Evolutionary conservation across 768 basidiomycete genomes (phyloP).

Genomic region (Trametopsis cervina): DNA sequence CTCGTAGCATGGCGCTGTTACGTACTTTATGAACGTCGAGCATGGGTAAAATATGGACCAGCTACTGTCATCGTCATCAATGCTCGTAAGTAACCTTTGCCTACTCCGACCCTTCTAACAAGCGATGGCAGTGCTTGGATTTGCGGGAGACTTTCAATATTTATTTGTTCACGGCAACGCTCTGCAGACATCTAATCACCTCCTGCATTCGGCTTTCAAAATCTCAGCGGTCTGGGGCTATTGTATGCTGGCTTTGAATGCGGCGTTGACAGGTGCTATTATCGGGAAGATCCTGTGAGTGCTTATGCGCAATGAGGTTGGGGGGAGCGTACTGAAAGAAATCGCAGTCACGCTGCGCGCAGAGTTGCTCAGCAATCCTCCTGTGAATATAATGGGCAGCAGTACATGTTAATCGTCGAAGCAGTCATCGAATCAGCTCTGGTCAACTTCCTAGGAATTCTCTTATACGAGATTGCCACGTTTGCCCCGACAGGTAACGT

Average conservation of each 20-base stretch:
- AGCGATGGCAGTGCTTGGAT: conserved; percentile 16
- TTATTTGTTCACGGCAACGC: conserved; percentile 10
- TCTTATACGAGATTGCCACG: conserved; percentile 17
- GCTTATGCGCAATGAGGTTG: background rate
- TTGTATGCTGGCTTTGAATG: conserved; percentile 19
- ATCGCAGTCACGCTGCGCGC: background rate
- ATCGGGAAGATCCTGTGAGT: conserved; percentile 17
- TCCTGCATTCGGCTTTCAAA: conserved; percentile 13
- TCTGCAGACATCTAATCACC: conserved; percentile 13
- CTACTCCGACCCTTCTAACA: background rate
- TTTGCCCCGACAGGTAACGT: conserved; percentile 17
- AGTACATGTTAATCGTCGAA: conserved; percentile 5
- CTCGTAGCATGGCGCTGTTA: conserved; percentile 23
- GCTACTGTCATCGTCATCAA: conserved; percentile 12
- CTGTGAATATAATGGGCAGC: background rate
- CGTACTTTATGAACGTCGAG: conserved; percentile 12
- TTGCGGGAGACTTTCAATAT: conserved; percentile 18
- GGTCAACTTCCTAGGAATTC: conserved; percentile 20
- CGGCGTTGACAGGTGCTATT: conserved; percentile 18
- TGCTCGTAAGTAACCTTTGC: conserved; percentile 13
- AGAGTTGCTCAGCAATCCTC: background rate
- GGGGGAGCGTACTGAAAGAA: background rate
- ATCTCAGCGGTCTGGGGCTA: conserved; percentile 22
- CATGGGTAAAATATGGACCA: conserved; percentile 17
- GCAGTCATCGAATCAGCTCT: conserved; percentile 20